These are phyloP conservation scores for Naganishia randhawae DNA, from an alignment of 768 basidiomycete species.

Conservation along the genomic window DNA sequence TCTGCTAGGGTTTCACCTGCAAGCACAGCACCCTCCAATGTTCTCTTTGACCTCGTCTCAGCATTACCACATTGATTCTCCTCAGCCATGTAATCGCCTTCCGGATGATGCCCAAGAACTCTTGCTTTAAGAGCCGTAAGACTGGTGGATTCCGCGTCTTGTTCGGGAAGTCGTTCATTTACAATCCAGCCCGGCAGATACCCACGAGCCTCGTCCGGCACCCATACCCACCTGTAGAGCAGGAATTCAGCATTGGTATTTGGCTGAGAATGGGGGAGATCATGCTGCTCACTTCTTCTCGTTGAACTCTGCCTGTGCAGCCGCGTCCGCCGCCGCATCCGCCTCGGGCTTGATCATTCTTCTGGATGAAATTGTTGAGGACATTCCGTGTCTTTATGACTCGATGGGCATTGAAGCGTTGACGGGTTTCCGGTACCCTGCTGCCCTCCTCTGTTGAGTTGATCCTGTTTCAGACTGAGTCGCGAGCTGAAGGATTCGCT, in stretches of 20 bases:
- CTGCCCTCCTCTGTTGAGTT: background rate
- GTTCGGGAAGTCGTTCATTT: slow-evolving; percentile 59
- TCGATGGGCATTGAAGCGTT: background rate
- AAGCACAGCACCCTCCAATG: slow-evolving; percentile 20
- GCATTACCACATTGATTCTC: background rate
- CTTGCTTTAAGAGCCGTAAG: background rate
- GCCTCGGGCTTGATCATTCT: slow-evolving; percentile 24
- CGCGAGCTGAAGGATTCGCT: background rate
- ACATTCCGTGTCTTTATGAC: background rate
- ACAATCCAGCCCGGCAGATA: slow-evolving; percentile 94
- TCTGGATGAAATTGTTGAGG: background rate
- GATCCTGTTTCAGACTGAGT: background rate
- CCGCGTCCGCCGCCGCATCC: slow-evolving; percentile 77
- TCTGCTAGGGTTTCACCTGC: slow-evolving; percentile 57
- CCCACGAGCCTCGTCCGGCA: slow-evolving; percentile 84
- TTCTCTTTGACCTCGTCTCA: background rate
- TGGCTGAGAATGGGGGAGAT: background rate
- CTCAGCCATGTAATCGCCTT: slow-evolving; percentile 5
- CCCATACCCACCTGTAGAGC: slow-evolving; percentile 71
- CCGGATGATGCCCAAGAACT: background rate
- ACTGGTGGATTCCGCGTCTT: slow-evolving; percentile 29
- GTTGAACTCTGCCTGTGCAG: slow-evolving; percentile 90
- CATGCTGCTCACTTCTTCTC: slow-evolving; percentile 71
- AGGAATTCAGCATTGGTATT: background rate
- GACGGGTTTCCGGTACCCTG: no score